Base-by-base conservation (phyloP, 208 protist species). In the Wallacemonas sp. region DNA sequence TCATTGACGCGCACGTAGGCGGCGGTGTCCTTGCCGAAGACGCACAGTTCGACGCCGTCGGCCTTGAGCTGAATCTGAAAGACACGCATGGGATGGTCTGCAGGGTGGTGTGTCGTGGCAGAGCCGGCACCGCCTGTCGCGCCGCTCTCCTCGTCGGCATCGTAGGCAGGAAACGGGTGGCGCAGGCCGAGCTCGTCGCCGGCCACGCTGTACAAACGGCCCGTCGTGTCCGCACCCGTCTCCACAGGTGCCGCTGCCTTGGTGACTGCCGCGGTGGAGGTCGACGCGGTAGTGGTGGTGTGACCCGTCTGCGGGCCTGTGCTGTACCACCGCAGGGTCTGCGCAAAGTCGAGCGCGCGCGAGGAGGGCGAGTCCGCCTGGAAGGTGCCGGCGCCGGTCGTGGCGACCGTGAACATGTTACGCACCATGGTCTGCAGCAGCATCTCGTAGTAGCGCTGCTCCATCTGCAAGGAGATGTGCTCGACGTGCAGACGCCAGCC, bases 381-480 rank as follows among this genome's bases (percentile, higher is more conserved):
- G 32, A 12, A 20, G 7, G 32, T 10, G 7, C 38, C 8, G 8
- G 25, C n/a, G 12, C 23, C 41, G 16, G 10, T 14, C 16, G 66
- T 66, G 10, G 44, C 61, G 1, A 41, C 65, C 3, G 41, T 62
- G 18, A 79, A 28, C 57, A 80, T 68, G 31, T 81, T 68, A 2
- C 72, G 49, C 20, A 73, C 72, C 4, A 81, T 41, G 25, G 65
- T 73, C 26, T 65, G 74, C n/a, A 87, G 57, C 20, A 87, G 50
- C 32, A 79, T 55, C 69, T 87, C 81, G 75, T 87, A 87, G 55
- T 82, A 72, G 0, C 54, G 49, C 26, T 74, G 67, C 33, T 68
- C 61, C 14, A 87, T 66, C 22, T 83, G 18, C 38, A 87, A 55
- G 20, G 28, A 12, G 38, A 87, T 49, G 14, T 46, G 39, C 32